A percentile compares a stretch with the other conserved stretches of the same genome.
These are phyloP conservation scores for Apiospora marii DNA, from an alignment of 2,329 filamentous ascomycete species.

Conservation along the genomic window DNA sequence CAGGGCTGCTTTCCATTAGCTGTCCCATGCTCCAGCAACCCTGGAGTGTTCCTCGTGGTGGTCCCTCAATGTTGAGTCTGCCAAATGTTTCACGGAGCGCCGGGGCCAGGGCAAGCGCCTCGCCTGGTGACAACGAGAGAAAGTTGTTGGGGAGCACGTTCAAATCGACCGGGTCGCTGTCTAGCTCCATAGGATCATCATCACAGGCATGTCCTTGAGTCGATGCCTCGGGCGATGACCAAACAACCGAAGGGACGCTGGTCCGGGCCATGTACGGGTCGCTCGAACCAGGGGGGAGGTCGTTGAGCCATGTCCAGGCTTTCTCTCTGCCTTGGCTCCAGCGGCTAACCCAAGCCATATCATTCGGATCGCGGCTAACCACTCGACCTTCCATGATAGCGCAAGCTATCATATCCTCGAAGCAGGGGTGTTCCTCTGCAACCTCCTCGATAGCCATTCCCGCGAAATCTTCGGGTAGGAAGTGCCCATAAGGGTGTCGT, in stretches of 20 bases:
- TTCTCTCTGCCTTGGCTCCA: not conserved
- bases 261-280: not conserved
- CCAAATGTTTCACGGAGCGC: not conserved
- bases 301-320: not conserved
- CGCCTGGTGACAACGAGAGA: not conserved
- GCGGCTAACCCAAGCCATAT: not conserved
- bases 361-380: not conserved
- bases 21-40: not conserved
- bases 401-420: not conserved
- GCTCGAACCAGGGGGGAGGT: not conserved
- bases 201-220: not conserved
- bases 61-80: not conserved
- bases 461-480: not conserved
- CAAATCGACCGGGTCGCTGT: not conserved
- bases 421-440: not conserved
- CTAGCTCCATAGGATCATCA: not conserved
- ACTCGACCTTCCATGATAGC: not conserved
- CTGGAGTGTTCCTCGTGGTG: not conserved
- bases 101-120: not conserved
- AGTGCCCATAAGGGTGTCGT: not conserved
- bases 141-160: not conserved
- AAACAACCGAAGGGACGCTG: not conserved
- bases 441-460: not conserved
- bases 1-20: not conserved
- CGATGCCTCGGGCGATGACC: not conserved